Conservation (phyloP, 768 basidiomycete genomes). For the Tricholoma bakamatsutake region DNA sequence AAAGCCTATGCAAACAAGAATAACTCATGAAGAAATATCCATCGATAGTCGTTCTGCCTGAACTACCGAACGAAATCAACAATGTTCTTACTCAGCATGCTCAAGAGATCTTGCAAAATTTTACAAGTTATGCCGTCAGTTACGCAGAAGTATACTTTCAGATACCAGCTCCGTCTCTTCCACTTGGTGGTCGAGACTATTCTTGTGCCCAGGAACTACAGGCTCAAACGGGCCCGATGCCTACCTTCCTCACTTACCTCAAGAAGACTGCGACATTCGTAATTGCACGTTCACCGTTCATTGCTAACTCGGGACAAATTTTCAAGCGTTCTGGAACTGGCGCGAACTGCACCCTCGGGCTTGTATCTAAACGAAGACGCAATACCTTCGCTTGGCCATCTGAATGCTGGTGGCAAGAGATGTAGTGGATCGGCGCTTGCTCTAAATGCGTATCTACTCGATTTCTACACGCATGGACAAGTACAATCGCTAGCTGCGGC, state of each 20-base stretch:
- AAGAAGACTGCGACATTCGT: constrained; percentile 30
- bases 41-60: constrained; percentile 52
- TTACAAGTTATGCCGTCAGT: constrained; percentile 46
- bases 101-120: constrained; percentile 44
- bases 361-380: constrained; percentile 53
- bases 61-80: constrained; percentile 35
- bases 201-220: constrained; percentile 5
- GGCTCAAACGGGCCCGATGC: neutral
- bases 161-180: constrained; percentile 36
- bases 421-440: constrained; percentile 14
- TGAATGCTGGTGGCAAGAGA: constrained; percentile 10
- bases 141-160: constrained; percentile 36
- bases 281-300: constrained; percentile 52
- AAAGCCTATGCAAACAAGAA: constrained; percentile 32
- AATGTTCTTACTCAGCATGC: constrained; percentile 41
- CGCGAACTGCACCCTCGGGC: constrained; percentile 43
- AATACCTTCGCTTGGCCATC: constrained; percentile 47
- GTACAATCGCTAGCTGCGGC: constrained; percentile 37
- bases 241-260: constrained; percentile 32
- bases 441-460: constrained; percentile 62
- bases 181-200: constrained; percentile 35
- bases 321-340: constrained; percentile 43
- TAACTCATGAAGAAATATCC: constrained; percentile 41
- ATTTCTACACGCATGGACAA: constrained; percentile 68
- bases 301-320: constrained; percentile 60